Conservation (phyloP, 2,329 filamentous ascomycete genomes). For the Rhexocercosporidium sp. region DNA sequence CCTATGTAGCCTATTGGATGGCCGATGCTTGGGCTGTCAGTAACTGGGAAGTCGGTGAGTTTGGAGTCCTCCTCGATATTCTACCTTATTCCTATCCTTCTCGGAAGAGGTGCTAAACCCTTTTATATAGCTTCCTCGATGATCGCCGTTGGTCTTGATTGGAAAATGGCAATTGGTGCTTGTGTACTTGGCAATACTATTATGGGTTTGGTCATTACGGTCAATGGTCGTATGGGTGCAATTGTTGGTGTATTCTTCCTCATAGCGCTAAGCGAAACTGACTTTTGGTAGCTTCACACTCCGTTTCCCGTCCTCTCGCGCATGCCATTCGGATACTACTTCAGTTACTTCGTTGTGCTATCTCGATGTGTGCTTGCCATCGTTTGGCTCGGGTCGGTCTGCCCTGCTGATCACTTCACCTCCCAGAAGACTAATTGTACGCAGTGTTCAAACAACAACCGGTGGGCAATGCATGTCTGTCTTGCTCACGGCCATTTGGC, state of each 20-base stretch:
- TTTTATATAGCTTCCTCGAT: slow-evolving; percentile 29
- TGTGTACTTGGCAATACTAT: slow-evolving; percentile 49
- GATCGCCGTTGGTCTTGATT: slow-evolving; percentile 43
- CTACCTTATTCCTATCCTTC: background rate
- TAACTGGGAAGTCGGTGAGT: slow-evolving; percentile 30
- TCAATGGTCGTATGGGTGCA: slow-evolving; percentile 49
- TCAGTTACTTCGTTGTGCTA: slow-evolving; percentile 48
- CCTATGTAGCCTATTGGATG: slow-evolving; percentile 30
- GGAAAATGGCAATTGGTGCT: slow-evolving; percentile 59
- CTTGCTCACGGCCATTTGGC: slow-evolving; percentile 56
- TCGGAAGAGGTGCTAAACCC: slow-evolving; percentile 9
- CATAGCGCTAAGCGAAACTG: slow-evolving; percentile 16
- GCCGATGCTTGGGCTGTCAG: slow-evolving; percentile 29
- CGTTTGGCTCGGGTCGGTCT: slow-evolving; percentile 57
- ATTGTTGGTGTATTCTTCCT: slow-evolving; percentile 23
- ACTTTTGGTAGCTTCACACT: slow-evolving; percentile 46
- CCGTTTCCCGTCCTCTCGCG: slow-evolving; percentile 53
- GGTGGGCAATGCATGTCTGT: slow-evolving; percentile 57
- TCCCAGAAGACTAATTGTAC: slow-evolving; percentile 17
- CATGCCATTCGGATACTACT: slow-evolving; percentile 53
- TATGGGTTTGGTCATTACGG: slow-evolving; percentile 44
- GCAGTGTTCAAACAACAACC: slow-evolving; percentile 66
- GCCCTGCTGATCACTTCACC: background rate
- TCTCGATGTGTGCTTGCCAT: slow-evolving; percentile 52
- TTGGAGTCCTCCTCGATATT: background rate